Evolutionary conservation across 352 stramenopile species (phyloP).

Genomic region (Globisporangium middletonii): DNA sequence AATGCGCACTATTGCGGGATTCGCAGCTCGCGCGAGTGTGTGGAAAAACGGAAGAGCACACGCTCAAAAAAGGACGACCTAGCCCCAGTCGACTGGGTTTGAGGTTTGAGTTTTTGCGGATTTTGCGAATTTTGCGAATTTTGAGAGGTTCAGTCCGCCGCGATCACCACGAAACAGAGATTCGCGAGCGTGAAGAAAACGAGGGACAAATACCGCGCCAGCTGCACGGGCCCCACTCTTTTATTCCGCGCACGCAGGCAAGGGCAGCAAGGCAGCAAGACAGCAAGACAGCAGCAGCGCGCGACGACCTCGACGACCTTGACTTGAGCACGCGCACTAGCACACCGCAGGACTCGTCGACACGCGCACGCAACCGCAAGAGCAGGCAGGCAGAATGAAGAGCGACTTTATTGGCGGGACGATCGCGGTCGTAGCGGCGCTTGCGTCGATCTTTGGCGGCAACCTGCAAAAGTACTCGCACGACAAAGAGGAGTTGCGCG

Average conservation of each 20-base stretch:
- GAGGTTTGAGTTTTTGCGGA: no score
- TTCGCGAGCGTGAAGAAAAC: background rate
- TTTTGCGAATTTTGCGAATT: no score
- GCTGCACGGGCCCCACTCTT: background rate
- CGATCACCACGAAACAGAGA: background rate
- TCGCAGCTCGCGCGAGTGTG: background rate
- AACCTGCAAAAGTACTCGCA: conserved; percentile 91
- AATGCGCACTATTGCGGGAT: background rate
- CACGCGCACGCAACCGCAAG: background rate
- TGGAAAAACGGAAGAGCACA: background rate
- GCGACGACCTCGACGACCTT: no score
- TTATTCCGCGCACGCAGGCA: background rate
- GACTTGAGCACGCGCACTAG: background rate
- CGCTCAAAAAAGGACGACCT: background rate
- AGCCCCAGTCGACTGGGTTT: no score
- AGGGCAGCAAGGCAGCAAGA: background rate
- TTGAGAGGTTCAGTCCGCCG: conserved; percentile 4
- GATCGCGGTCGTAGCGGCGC: conserved; percentile 66
- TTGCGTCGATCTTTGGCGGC: conserved; percentile 87
- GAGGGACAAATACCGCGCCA: background rate
- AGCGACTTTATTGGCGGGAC: conserved; percentile 71
- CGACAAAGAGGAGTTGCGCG: conserved; percentile 72
- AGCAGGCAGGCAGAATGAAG: conserved; percentile 31
- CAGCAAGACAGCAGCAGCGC: background rate
- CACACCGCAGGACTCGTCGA: background rate